Conservation (phyloP, 257 asterid species). For the Fraxinus pennsylvanica region DNA sequence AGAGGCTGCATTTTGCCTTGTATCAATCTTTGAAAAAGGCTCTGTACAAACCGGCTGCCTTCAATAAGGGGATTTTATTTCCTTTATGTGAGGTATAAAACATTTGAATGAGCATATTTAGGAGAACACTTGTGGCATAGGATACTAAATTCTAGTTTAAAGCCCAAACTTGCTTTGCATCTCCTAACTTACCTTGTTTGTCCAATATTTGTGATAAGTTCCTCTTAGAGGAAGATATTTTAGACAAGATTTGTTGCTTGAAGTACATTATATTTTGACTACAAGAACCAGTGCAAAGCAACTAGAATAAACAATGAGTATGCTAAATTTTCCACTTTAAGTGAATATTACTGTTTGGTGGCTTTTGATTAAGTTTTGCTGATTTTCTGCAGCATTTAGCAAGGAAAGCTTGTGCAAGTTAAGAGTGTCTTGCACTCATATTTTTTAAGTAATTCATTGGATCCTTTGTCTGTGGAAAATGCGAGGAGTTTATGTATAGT, state of each 20-base stretch:
- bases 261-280: background rate
- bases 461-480: background rate
- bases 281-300: background rate
- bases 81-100: constrained; percentile 77
- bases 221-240: background rate
- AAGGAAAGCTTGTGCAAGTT: background rate
- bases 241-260: background rate
- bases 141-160: constrained; percentile 4
- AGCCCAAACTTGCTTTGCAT: background rate
- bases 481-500: background rate
- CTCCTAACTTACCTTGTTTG: background rate
- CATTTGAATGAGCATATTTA: background rate
- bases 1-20: constrained; percentile 81
- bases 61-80: constrained; percentile 81
- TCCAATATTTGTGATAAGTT: background rate
- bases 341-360: background rate
- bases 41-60: constrained; percentile 90
- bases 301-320: background rate
- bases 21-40: constrained; percentile 84
- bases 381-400: background rate
- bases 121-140: constrained; percentile 3
- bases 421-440: background rate
- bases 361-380: background rate
- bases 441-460: background rate
- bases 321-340: background rate